Conservation (phyloP, 139 green algal genomes). For the Diplosphaera chodatii region DNA sequence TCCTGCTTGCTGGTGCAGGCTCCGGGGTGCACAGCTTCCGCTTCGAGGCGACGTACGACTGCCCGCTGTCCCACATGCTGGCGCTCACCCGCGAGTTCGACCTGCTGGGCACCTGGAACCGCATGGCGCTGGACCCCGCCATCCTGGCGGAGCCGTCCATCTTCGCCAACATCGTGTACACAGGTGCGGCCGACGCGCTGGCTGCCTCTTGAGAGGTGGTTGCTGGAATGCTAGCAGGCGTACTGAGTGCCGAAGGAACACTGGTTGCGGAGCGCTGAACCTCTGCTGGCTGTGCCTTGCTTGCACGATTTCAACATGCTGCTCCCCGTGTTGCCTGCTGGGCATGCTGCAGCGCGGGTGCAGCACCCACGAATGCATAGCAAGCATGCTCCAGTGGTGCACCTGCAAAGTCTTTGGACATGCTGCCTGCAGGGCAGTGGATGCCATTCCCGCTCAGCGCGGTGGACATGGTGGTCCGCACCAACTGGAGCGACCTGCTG, state of each 20-base stretch:
- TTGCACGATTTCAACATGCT: too few relatives aligned
- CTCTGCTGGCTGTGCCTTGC: too few relatives aligned
- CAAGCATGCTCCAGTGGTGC: too few relatives aligned
- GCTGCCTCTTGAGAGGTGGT: too few relatives aligned
- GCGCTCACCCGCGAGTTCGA: conserved; percentile 34
- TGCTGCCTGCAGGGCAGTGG: conserved; percentile 9
- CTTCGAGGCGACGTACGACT: conserved; percentile 13
- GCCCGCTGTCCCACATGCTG: conserved; percentile 26
- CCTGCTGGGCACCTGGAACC: conserved; percentile 34
- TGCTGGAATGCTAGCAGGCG: too few relatives aligned
- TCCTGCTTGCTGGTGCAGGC: background rate
- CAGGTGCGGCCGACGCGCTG: too few relatives aligned
- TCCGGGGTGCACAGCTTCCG: conserved; percentile 25
- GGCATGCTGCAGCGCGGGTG: too few relatives aligned
- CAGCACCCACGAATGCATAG: too few relatives aligned
- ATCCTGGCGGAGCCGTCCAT: conserved; percentile 6
- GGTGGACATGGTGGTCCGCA: conserved; percentile 14
- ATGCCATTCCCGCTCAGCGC: conserved; percentile 27
- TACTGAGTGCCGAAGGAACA: too few relatives aligned
- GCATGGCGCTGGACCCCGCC: conserved; percentile 8
- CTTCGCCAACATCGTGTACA: conserved; percentile 2
- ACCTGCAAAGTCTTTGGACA: too few relatives aligned
- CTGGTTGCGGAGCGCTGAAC: too few relatives aligned
- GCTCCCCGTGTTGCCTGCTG: too few relatives aligned
- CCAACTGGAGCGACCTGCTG: conserved; percentile 12